Conservation (phyloP, 306 rosid genomes). For the Prunus mira region DNA sequence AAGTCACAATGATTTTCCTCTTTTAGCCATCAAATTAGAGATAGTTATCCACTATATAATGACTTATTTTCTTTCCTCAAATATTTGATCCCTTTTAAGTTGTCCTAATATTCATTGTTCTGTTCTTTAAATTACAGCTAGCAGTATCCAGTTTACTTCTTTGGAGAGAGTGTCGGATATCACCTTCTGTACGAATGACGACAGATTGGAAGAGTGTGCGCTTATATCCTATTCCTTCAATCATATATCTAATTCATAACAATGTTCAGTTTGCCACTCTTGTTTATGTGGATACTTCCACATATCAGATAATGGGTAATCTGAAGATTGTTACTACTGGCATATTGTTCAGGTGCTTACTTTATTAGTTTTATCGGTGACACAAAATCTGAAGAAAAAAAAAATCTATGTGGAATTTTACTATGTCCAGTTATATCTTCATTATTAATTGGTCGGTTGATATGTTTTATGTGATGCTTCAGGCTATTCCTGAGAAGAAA, state of each 20-base stretch:
- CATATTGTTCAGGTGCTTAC: slow-evolving; percentile 75
- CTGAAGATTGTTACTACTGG: slow-evolving; percentile 92
- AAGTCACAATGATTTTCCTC: neutral
- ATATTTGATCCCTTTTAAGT: neutral
- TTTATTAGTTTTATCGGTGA: neutral
- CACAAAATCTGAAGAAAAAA: neutral
- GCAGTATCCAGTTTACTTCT: slow-evolving; percentile 71
- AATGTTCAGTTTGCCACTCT: slow-evolving; percentile 92
- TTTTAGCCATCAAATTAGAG: neutral
- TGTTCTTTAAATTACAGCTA: slow-evolving; percentile 48
- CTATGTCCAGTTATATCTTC: neutral
- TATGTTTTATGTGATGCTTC: slow-evolving; percentile 14
- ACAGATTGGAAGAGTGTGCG: slow-evolving; percentile 75
- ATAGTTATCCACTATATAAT: neutral
- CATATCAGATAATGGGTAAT: slow-evolving; percentile 97
- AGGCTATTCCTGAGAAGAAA: slow-evolving; percentile 79
- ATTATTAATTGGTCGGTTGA: neutral
- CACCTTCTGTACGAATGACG: slow-evolving; percentile 71
- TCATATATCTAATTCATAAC: slow-evolving; percentile 77
- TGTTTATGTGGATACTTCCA: slow-evolving; percentile 85
- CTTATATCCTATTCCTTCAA: slow-evolving; percentile 75
- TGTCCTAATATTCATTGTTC: slow-evolving; percentile 1
- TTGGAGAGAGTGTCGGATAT: slow-evolving; percentile 67
- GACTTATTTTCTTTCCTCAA: neutral
- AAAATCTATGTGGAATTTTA: neutral